Evolutionary conservation across 345 rosid species (phyloP), one percentile per base, ranked within the genome.

Genomic region (Lumnitzera littorea): DNA sequence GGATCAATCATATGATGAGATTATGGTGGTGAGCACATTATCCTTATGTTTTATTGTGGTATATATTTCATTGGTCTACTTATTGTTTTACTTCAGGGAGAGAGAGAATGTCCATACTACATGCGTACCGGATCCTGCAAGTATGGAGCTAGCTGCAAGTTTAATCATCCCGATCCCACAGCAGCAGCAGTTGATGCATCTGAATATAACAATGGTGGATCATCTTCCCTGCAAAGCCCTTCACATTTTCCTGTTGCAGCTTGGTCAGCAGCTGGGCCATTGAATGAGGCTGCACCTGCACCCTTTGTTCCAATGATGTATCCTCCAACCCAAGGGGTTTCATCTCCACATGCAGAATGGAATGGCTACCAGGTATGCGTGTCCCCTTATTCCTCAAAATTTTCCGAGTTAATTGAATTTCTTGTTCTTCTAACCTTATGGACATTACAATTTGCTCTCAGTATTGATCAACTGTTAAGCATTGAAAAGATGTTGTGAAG

Each of bases 121-220:
- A 94, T 94, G 97, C 96, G 92, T 49, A 88, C 78, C 70, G 97
- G 91, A 62, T 88, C 97, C 66, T 94, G 99, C 82, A 94, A 88
- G 68, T 94, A 57, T 73, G 96, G 88, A 58, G 67, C 84, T 55
- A 84, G 67, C 71, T 94, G 99, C 86, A 84, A 72, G 71, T 94
- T 84, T 66, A 83, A 86, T 73, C 99, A 94, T 84, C 99, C 99
- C 15, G 95, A 94, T 74, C 97, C 97, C 27, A 74, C 86, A 14
- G 73, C 71, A 1, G 80, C 82, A 62, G 82, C 72, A 43, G 69
- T 68, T 51, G 89, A 86, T 27, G 68, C 79, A 58, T 69, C 85
- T 61, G 70, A 77, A 65, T 81, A 70, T 69, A 70, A 69, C 54
- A 81, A 80, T 69, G 91, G 84, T 60, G 86, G 82, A 67, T 75